Evolutionary conservation across 2,329 filamentous ascomycete species (phyloP), one percentile per base, ranked within the genome.

Genomic region (Sarocladium kiliense): DNA sequence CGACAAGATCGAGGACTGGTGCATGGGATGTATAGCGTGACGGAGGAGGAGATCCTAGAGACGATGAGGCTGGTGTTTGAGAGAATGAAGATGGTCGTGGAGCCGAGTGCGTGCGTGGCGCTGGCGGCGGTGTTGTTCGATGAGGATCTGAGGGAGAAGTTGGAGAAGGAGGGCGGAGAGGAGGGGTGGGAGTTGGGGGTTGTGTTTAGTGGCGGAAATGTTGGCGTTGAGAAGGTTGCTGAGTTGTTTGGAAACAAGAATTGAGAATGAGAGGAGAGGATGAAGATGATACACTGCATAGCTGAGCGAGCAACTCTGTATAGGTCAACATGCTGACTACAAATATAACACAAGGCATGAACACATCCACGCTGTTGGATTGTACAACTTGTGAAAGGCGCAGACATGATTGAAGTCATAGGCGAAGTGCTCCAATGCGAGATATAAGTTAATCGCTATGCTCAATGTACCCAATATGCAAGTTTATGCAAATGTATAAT

Each of bases 81-180:
- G 80, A 76, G 92, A 56, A 84, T 94, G 78, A 97, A 97, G 81
- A 74, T 96, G 47, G 84, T 97, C 21, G 85, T 97, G 12, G 93
- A 97, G 77, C 93, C 93, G 21, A 92, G 87, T 70, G 84, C 88
- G 0, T 91, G 86, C 2, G 92, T 97, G n/a, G 83, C 85, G 1
- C 69, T 97, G 57, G 94, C 93, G 0, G 88, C 89, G 7, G 86
- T 85, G 54, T 73, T 97, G 61, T 97, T 84, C 61, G 88, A 96
- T 67, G 89, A 95, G 71, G 89, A 91, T 3, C 97, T 97, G 59
- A 75, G 90, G 56, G 68, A 65, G 12, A 70, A 87, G 70, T 87
- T 92, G 10, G 84, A 90, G 73, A 69, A 65, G 57, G 88, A 92
- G 69, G 88, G 76, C 0, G 88, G 89, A 0, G 77, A 82, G 54